These are phyloP conservation scores for Fusarium incarnatum DNA, from an alignment of 2,329 filamentous ascomycete species.

Conservation along the genomic window DNA sequence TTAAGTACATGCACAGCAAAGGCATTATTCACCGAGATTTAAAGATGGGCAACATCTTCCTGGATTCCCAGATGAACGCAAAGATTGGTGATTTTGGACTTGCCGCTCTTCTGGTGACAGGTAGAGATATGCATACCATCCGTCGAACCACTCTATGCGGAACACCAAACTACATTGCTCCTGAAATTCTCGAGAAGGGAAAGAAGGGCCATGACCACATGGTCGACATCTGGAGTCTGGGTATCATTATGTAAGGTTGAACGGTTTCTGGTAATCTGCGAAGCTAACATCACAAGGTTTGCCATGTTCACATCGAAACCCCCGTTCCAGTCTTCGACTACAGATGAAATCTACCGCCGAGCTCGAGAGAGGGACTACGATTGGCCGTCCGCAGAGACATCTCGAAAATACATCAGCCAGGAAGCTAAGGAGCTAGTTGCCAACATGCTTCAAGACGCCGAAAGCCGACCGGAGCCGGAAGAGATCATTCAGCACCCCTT, in stretches of 20 bases:
- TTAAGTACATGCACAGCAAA: slow-evolving; percentile 97
- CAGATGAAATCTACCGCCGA: slow-evolving; percentile 84
- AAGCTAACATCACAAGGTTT: slow-evolving; percentile 67
- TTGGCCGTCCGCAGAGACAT: slow-evolving; percentile 76
- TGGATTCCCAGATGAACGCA: slow-evolving; percentile 94
- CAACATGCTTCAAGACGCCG: slow-evolving; percentile 79
- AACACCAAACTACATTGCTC: slow-evolving; percentile 98
- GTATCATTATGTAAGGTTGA: slow-evolving; percentile 87
- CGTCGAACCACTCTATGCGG: slow-evolving; percentile 94
- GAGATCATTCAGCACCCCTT: slow-evolving; percentile 83
- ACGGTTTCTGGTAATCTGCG: not conserved
- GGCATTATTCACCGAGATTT: slow-evolving; percentile 97
- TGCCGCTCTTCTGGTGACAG: slow-evolving; percentile 89
- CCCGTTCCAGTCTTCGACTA: slow-evolving; percentile 92
- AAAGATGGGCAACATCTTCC: slow-evolving; percentile 98
- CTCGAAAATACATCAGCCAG: slow-evolving; percentile 76
- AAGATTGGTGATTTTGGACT: slow-evolving; percentile 98
- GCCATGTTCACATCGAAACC: slow-evolving; percentile 97
- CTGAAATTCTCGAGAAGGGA: slow-evolving; percentile 93
- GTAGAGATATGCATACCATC: slow-evolving; percentile 86
- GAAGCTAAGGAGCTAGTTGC: slow-evolving; percentile 84
- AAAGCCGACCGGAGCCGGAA: slow-evolving; percentile 80
- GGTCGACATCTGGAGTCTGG: slow-evolving; percentile 98
- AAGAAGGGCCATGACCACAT: slow-evolving; percentile 97
- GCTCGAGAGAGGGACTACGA: slow-evolving; percentile 79